phyloP scores from a whole-genome alignment of 805 yeast genomes.

The Zygoascus ofunaensis region DNA sequence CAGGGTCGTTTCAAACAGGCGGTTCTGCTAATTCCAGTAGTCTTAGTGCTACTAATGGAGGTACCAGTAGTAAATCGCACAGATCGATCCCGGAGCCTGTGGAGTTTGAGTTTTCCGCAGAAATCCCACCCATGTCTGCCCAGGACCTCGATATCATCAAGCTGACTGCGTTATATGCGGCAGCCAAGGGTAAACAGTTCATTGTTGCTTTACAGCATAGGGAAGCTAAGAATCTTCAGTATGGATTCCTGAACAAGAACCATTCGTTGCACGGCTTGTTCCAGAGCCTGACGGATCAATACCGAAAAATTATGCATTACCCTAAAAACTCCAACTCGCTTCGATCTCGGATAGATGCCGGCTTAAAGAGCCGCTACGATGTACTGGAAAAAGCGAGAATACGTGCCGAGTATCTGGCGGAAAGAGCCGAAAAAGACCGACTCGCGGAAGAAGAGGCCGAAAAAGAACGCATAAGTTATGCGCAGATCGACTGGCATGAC shows the following conservation, averaged over 20 bases:
- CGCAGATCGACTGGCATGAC: constrained; percentile 82
- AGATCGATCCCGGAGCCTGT: constrained; percentile 18
- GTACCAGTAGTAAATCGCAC: constrained; percentile 5
- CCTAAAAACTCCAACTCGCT: constrained; percentile 14
- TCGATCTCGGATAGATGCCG: constrained; percentile 21
- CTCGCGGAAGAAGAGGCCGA: constrained; percentile 31
- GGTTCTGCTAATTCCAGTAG: background rate
- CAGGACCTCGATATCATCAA: constrained; percentile 63
- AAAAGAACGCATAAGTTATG: constrained; percentile 45
- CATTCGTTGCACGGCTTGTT: constrained; percentile 57
- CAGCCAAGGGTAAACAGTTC: constrained; percentile 46
- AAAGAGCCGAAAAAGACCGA: constrained; percentile 30
- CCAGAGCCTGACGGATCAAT: constrained; percentile 46
- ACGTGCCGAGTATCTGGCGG: constrained; percentile 47
- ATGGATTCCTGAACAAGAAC: constrained; percentile 50
- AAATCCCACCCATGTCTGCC: constrained; percentile 39
- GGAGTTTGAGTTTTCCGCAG: constrained; percentile 25
- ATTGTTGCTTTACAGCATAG: constrained; percentile 31
- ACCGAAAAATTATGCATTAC: constrained; percentile 32
- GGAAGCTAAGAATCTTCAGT: constrained; percentile 38
- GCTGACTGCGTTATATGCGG: constrained; percentile 59
- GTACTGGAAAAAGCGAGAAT: constrained; percentile 40
- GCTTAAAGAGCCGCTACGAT: constrained; percentile 25
- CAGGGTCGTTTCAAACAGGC: constrained; percentile 5
- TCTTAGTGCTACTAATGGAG: background rate